Evolutionary conservation across 805 yeast genomes (phyloP).

Genomic region (Grigorovia yakushimaensis): DNA sequence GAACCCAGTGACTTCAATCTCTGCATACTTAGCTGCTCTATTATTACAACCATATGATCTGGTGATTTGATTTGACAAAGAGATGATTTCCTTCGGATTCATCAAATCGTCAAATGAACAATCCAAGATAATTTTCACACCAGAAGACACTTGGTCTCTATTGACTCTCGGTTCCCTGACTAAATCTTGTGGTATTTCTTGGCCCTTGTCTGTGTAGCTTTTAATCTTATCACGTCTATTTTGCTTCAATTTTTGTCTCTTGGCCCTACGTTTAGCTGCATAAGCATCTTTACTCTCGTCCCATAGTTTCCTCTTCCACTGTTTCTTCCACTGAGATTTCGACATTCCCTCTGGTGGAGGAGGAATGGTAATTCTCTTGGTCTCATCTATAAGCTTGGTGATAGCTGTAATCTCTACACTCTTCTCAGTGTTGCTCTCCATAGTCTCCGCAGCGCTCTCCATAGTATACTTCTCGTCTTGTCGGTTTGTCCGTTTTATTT

Average conservation of each 20-base stretch:
- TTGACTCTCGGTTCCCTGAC: constrained; percentile 30
- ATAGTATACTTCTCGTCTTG: too few species aligned
- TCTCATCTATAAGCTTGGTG: not conserved
- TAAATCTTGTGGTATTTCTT: constrained; percentile 32
- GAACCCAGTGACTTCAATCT: constrained; percentile 54
- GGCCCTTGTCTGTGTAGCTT: constrained; percentile 31
- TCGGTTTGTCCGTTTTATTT: not conserved
- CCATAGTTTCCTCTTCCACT: constrained; percentile 47
- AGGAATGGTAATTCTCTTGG: constrained; percentile 11
- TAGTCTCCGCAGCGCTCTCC: too few species aligned
- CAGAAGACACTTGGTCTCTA: constrained; percentile 38
- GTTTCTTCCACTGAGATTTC: constrained; percentile 73
- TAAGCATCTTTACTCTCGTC: constrained; percentile 57
- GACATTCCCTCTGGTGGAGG: constrained; percentile 80
- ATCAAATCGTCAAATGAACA: constrained; percentile 87
- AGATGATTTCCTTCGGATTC: constrained; percentile 60
- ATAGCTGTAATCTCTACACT: not conserved
- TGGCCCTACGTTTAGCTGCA: constrained; percentile 42
- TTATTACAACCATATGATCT: constrained; percentile 74
- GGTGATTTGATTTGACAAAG: constrained; percentile 71
- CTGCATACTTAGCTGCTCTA: constrained; percentile 46
- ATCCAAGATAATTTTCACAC: constrained; percentile 59
- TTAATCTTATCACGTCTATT: constrained; percentile 32
- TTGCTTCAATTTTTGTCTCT: constrained; percentile 38
- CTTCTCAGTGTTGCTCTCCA: too few species aligned